These are phyloP conservation scores for Dalbergia oliveri DNA, from an alignment of 306 rosid genomes.

Conservation along the genomic window DNA sequence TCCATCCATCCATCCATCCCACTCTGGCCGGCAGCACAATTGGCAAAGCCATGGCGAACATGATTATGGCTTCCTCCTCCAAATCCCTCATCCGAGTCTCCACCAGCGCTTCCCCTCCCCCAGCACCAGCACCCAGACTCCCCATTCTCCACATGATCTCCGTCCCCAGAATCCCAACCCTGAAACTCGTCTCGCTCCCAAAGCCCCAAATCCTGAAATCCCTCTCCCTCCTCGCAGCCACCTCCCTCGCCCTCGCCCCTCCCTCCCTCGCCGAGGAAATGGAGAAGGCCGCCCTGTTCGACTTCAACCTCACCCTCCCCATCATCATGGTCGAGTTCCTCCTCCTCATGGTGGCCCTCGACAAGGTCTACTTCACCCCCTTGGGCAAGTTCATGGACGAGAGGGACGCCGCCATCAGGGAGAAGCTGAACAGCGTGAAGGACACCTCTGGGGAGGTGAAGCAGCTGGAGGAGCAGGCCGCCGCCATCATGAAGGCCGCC, in stretches of 20 bases:
- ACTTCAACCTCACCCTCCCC: conserved; percentile 91
- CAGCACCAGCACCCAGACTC: conserved; percentile 56
- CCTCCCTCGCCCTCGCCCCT: conserved; percentile 63
- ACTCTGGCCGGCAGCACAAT: background rate
- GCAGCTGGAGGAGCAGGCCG: conserved; percentile 83
- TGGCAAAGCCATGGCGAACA: conserved; percentile 65
- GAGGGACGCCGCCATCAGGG: conserved; percentile 77
- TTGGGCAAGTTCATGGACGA: conserved; percentile 92
- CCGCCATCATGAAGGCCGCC: conserved; percentile 77
- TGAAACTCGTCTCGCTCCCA: conserved; percentile 41
- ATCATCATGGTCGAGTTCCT: conserved; percentile 76
- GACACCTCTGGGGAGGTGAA: conserved; percentile 83
- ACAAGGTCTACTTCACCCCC: conserved; percentile 83
- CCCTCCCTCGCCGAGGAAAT: conserved; percentile 72
- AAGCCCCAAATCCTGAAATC: conserved; percentile 52
- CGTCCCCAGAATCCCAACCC: conserved; percentile 57
- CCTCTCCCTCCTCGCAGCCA: conserved; percentile 63
- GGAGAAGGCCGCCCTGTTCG: conserved; percentile 92
- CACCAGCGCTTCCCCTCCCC: conserved; percentile 42
- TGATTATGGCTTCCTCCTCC: conserved; percentile 84
- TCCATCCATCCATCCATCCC: background rate
- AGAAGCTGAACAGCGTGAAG: conserved; percentile 82
- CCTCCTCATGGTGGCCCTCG: conserved; percentile 82
- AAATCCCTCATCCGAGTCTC: conserved; percentile 55
- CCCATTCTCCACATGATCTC: conserved; percentile 55